Evolutionary conservation across 164 flowering plant species (phyloP), one percentile per base, ranked within the genome.

Genomic region (Tetracentron sinense): DNA sequence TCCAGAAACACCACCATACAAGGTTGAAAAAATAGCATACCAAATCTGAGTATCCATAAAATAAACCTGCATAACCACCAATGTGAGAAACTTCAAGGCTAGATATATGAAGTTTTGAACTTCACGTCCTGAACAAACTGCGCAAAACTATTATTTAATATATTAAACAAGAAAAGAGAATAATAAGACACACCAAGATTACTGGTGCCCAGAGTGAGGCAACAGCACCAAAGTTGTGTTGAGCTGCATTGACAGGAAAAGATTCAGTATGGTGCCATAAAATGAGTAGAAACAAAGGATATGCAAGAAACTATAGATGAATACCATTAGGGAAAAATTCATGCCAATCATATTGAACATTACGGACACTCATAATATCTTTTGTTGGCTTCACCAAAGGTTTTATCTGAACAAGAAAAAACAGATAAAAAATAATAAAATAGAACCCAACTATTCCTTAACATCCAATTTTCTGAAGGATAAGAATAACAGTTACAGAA

Each of bases 31-130:
- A 54, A 95, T 71, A 33, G 99, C 74, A 76, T 92, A 95, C 99
- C 99, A 95, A 64, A 95, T 88, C 75, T 95, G 99, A 56, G 91
- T 82, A 74, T 95, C 99, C 98, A 95, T 87, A 68, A 92, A 92
- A 77, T 95, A 95, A 28, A 95, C 87, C 99, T 95, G 81, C 74
- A 81, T 42, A 55, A 30, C 3, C 21, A 59, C 33, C 22, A 20
- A 48, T 30, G 23, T 67, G 61, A 69, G 65, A 61, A 42, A 33
- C 26, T 42, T 54, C 26, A 44, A 60, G 52, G 52, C 22, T 11
- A 63, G 42, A 59, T n/a, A 44, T 2, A 14, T 26, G 38, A 64
- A 42, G 4, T n/a, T 44, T 28, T 48, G n/a, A n/a, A 35, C 10
- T 22, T 33, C 20, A 26, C 48, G 61, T 56, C 44, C 52, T 7